Evolutionary conservation across 345 rosid genomes (phyloP), one percentile per base, ranked within the genome.

Genomic region (Euphorbia tirucalli): DNA sequence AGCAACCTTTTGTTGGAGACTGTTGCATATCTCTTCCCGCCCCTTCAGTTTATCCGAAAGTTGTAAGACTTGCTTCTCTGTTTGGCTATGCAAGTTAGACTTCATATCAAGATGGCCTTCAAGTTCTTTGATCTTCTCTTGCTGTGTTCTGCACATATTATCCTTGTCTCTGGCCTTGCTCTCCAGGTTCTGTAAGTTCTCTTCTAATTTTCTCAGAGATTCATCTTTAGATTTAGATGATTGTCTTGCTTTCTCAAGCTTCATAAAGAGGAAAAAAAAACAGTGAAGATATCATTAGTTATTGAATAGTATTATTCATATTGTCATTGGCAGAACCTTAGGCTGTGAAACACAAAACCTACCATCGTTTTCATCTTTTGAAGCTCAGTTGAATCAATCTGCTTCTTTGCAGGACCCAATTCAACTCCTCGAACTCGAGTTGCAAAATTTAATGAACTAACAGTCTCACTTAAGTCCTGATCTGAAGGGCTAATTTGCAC

Each of bases 401-500:
- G 98, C 83, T 79, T 91, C 84, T 74, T 89, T 5, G 87, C 93
- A 69, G 89, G 97, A 73, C 93, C 97, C 74, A 89, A 77, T 74
- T 93, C 96, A 78, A 93, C 77, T 39, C 98, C 98, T 75, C 93
- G 86, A 56, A 93, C 98, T 71, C 98, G 86, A 71, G 96, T 87
- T 56, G 98, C 98, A 71, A 93, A 91, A 83, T 88, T 93, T 21
- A 93, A 75, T 62, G 98, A 93, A 67, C 98, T 93, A 71, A 91
- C 61, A 28, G 97, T 89, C 83, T 93, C 98, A 73, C 97, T 87
- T 66, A 83, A 64, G 80, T 93, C 98, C 71, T 83, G 83, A 57
- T 91, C 98, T 54, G 97, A 88, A 58, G 98, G 98, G 81, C 97
- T 91, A 59, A 93, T 93, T 85, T 93, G 98, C 73, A 93, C 96